phyloP scores from a whole-genome alignment of 164 flowering plant genomes.

The Brasenia schreberi region DNA sequence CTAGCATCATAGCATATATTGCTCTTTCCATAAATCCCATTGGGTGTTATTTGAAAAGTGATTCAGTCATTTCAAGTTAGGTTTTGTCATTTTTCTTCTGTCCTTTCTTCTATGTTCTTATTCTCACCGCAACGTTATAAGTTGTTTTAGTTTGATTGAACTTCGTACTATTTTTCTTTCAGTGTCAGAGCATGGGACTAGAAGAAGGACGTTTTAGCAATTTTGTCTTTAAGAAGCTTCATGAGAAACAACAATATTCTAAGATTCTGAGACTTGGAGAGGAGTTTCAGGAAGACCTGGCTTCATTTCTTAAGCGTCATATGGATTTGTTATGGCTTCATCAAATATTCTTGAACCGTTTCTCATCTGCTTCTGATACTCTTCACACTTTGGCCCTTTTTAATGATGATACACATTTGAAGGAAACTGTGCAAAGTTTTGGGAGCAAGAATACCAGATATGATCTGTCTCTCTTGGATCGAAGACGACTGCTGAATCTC shows the following conservation, averaged over 20 bases:
- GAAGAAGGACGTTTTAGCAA: conserved; percentile 69
- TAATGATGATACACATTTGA: conserved; percentile 26
- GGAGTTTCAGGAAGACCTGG: conserved; percentile 83
- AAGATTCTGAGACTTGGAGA: conserved; percentile 90
- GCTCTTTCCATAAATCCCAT: no score
- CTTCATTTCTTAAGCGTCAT: conserved; percentile 54
- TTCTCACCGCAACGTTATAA: no score
- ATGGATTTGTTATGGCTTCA: conserved; percentile 87
- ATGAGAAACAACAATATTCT: conserved; percentile 41
- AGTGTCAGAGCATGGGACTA: conserved; percentile 86
- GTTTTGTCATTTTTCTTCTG: no score
- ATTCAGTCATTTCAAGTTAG: no score
- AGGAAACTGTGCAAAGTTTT: conserved; percentile 21
- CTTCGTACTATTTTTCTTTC: conserved; percentile 10
- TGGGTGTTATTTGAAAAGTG: no score
- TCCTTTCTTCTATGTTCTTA: no score
- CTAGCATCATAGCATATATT: no score
- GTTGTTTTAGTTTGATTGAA: no score
- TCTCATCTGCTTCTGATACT: conserved; percentile 77
- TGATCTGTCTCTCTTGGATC: conserved; percentile 36
- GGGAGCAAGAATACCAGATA: conserved; percentile 8
- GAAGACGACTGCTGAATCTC: conserved; percentile 62
- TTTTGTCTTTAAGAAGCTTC: conserved; percentile 62
- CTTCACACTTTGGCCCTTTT: conserved; percentile 76
- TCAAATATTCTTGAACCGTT: conserved; percentile 66